These are phyloP conservation scores for Fonsecaea multimorphosa DNA, from an alignment of 2,329 filamentous ascomycete genomes.

Conservation along the genomic window DNA sequence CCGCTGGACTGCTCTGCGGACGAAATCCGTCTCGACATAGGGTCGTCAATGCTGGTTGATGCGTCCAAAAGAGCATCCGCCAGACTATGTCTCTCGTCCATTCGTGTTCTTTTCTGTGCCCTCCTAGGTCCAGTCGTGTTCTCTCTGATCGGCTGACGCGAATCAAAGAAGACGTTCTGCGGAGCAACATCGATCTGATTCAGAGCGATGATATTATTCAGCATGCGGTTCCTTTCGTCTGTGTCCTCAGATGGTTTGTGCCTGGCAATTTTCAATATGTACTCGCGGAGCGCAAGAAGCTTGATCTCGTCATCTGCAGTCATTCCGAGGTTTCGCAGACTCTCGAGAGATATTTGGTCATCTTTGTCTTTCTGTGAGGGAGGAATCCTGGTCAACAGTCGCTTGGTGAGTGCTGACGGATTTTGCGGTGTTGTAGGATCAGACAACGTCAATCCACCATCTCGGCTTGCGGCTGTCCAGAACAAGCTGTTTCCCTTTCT, in stretches of 20 bases:
- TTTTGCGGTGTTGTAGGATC: slow-evolving; percentile 57
- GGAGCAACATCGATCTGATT: slow-evolving; percentile 77
- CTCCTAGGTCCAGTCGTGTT: slow-evolving; percentile 41
- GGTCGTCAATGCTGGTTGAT: slow-evolving; percentile 81
- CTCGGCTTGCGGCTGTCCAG: slow-evolving; percentile 78
- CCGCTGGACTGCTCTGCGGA: slow-evolving; percentile 26
- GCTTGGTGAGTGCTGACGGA: slow-evolving; percentile 63
- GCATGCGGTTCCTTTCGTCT: slow-evolving; percentile 46
- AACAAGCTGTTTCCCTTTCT: slow-evolving; percentile 83
- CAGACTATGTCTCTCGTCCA: slow-evolving; percentile 72
- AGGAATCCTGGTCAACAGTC: slow-evolving; percentile 52
- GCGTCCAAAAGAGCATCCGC: slow-evolving; percentile 90
- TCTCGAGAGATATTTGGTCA: slow-evolving; percentile 90
- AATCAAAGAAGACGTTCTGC: slow-evolving; percentile 92
- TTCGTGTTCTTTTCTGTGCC: slow-evolving; percentile 40
- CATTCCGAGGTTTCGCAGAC: slow-evolving; percentile 84
- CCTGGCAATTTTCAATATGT: slow-evolving; percentile 84
- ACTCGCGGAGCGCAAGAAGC: slow-evolving; percentile 82
- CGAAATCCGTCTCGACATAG: slow-evolving; percentile 17
- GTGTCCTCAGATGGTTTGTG: slow-evolving; percentile 66
- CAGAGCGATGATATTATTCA: slow-evolving; percentile 73
- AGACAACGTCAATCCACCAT: slow-evolving; percentile 72
- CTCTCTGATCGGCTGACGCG: slow-evolving; percentile 51
- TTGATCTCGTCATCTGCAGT: slow-evolving; percentile 85
- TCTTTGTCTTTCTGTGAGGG: slow-evolving; percentile 75